Conservation (phyloP, 2,329 filamentous ascomycete species). For the Epichloe sibirici region DNA sequence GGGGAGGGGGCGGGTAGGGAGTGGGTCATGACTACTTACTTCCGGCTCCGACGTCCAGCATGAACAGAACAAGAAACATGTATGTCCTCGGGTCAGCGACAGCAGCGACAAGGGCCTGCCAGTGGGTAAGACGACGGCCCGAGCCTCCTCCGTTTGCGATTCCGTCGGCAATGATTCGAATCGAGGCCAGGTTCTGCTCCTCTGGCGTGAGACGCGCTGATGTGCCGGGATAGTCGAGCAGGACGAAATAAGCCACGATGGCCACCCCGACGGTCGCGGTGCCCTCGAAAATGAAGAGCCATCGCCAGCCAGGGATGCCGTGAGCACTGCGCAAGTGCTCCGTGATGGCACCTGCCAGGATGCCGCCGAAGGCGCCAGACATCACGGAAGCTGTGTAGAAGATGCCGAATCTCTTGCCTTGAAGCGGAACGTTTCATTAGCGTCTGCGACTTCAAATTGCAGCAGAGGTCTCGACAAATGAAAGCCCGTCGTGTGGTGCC, state of each 20-base stretch:
- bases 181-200: slow-evolving; percentile 3
- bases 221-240: slow-evolving; percentile 55
- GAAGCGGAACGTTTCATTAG: no score
- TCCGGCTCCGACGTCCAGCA: slow-evolving; percentile 25
- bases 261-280: slow-evolving; percentile 41
- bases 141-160: slow-evolving; percentile 21
- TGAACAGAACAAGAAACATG: slow-evolving; percentile 6
- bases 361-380: slow-evolving; percentile 52
- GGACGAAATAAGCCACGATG: slow-evolving; percentile 44
- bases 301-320: slow-evolving; percentile 39
- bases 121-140: neutral
- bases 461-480: neutral
- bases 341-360: slow-evolving; percentile 15
- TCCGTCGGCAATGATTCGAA: slow-evolving; percentile 5
- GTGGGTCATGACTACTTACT: slow-evolving; percentile 5
- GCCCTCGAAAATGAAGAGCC: slow-evolving; percentile 59
- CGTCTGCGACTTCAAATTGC: no score
- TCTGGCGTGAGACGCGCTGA: slow-evolving; percentile 47
- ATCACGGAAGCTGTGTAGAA: slow-evolving; percentile 46
- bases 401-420: slow-evolving; percentile 38
- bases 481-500: no score
- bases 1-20: no score
- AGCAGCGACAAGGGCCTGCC: slow-evolving; percentile 15
- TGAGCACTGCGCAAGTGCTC: no score
- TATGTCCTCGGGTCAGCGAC: slow-evolving; percentile 12